Evolutionary conservation across 1,284 basidiomycete species (phyloP).

Genomic region (Papiliotrema fonsecae): DNA sequence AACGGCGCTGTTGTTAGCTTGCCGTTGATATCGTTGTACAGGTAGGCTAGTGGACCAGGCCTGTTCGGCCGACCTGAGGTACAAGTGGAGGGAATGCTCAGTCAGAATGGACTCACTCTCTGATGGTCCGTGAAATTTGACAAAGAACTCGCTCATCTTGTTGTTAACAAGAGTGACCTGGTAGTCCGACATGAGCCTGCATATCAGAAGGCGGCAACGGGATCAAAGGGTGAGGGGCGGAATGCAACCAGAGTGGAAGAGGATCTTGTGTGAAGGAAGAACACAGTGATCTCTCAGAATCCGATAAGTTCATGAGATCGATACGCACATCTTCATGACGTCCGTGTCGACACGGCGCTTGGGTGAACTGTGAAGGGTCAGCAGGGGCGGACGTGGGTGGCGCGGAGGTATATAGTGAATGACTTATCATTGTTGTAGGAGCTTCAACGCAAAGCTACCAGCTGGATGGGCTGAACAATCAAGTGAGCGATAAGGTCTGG

Average conservation of each 20-base stretch:
- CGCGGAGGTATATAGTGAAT: conserved; percentile 3
- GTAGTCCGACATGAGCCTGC: conserved; percentile 91
- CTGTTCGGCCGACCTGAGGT: too few species aligned
- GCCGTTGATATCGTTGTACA: too few species aligned
- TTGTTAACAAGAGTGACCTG: conserved; percentile 96
- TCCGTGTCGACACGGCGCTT: conserved; percentile 98
- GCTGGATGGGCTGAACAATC: neutral
- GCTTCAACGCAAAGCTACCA: neutral
- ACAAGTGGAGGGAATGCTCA: too few species aligned
- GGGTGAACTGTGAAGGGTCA: conserved; percentile 55
- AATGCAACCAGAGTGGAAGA: neutral
- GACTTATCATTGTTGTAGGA: conserved; percentile 38
- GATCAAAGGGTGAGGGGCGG: too few species aligned
- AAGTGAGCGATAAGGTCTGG: too few species aligned
- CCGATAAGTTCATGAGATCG: too few species aligned
- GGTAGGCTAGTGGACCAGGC: too few species aligned
- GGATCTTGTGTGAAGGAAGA: too few species aligned
- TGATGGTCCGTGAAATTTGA: conserved; percentile 85
- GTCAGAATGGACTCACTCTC: conserved; percentile 69
- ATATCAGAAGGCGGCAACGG: too few species aligned
- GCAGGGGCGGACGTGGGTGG: neutral
- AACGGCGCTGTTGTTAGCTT: conserved; percentile 69
- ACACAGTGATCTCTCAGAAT: too few species aligned
- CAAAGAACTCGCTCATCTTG: conserved; percentile 98
- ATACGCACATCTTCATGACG: conserved; percentile 92